Evolutionary conservation across 83 land plant species (phyloP), one percentile per base, ranked within the genome.

Genomic region (Isoetes engelmannii): DNA sequence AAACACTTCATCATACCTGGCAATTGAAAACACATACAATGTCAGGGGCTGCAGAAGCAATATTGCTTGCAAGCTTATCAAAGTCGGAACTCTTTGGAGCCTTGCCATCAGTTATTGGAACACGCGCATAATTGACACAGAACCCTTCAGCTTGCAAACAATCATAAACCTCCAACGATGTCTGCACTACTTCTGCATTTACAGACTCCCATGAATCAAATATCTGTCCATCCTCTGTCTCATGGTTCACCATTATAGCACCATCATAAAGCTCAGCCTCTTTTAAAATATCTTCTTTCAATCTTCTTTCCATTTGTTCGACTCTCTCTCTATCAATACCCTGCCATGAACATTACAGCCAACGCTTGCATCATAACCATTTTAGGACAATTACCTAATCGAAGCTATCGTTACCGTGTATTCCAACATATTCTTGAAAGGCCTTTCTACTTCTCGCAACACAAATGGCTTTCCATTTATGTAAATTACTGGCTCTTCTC

Each of bases 11-110:
- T 45, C 37, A 17, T 71, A 89, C 99, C 90, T 94, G 96, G 71
- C 99, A 94, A 71, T 94, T 94, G 85, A 94, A 94, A 46, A 94
- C 90, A 74, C 86, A 88, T 50, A 89, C 90, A 68, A 96, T 80
- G 67, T 84, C 83, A 70, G 75, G 81, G 20, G 92, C 61, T 80
- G 99, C 86, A 73, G 90, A 83, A 20, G 88, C 84, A 71, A 94
- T 87, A 61, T 84, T 92, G 46, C 68, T 42, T 10, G 99, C 87
- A 49, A 94, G 69, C 13, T 79, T 71, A 59, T 89, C 99, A 80
- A 90, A 94, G 70, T 90, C 97, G 47, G 96, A 94, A 73, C 97
- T 94, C 76, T 92, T 88, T 6, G 99, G 99, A 81, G 99, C 92
- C 81, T 94, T 94, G 9, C 99, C 96, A 84, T 94, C 96, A 45